Evolutionary conservation across 164 flowering plant genomes (phyloP), one percentile per base, ranked within the genome.

Genomic region (Vitis rotundifolia): DNA sequence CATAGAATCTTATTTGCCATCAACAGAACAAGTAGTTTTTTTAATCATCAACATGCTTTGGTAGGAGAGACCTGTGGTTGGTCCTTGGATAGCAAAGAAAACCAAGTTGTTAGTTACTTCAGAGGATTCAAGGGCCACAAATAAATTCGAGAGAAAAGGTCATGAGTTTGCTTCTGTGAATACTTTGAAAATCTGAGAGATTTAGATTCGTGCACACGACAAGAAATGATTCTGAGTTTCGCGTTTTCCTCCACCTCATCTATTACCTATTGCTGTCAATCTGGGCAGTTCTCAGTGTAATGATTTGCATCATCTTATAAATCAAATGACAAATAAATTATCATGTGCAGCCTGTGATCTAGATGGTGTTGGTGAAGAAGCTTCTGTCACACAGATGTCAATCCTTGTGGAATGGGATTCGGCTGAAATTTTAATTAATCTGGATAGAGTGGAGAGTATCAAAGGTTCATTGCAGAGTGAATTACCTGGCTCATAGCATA

Each of bases 401-500:
- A 66, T 93, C 9, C 79, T 86, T 70, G 59, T 93, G 65, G 95
- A 89, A 69, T 92, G 89, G 71, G 85, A 85, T 76, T 77, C 88
- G 49, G 19, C 89, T 9, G 85, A 84, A 60, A 48, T 91, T 76
- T 69, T 67, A 60, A 68, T 91, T 55, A 69, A 74, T 18, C 78
- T 82, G 54, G 89, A 88, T 64, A 63, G 57, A 47, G 72, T 51
- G 16, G 84, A 76, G 64, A 75, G 61, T 75, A 59, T 68, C 16
- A 84, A 81, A 69, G 49, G 75, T 64, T 84, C 88, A 13, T 37
- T 87, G 57, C 88, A 88, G 81, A 85, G 69, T 66, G 97, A 93
- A 84, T 92, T 93, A 75, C 87, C 97, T 64, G 98, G 98, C 44
- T 85, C 85, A 22, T 96, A 98, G 99, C 53, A 66, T 73, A 63